A percentile compares a stretch with the other conserved stretches of the same genome.
Evolutionary conservation across 2,329 filamentous ascomycete species (phyloP).

Genomic region (Hirsutella minnesotensis): DNA sequence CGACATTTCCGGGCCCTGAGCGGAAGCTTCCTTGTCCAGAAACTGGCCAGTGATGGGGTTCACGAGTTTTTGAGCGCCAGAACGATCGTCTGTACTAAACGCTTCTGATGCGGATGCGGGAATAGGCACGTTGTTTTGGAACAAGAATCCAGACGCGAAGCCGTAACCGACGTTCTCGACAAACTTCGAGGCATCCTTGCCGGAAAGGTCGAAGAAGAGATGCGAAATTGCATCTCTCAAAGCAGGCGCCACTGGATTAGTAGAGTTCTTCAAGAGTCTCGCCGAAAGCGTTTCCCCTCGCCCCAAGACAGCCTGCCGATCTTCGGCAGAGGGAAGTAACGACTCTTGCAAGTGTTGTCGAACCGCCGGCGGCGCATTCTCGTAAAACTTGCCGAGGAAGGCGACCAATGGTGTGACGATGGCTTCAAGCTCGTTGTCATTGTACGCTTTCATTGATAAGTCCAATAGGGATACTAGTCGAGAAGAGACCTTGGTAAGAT

Average conservation of each 20-base stretch:
- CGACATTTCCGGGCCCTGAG: constrained; percentile 63
- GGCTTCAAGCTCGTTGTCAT: constrained; percentile 59
- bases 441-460: constrained; percentile 49
- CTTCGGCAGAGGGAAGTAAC: constrained; percentile 65
- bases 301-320: constrained; percentile 68
- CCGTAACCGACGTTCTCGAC: constrained; percentile 91
- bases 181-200: constrained; percentile 65
- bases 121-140: constrained; percentile 70
- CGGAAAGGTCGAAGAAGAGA: constrained; percentile 79
- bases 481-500: constrained; percentile 47
- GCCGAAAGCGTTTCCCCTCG: constrained; percentile 62
- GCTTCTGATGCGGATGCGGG: constrained; percentile 51
- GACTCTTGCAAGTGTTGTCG: constrained; percentile 48
- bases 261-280: constrained; percentile 65
- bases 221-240: constrained; percentile 64
- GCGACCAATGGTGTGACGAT: constrained; percentile 62
- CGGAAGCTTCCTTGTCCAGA: constrained; percentile 51
- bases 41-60: constrained; percentile 87
- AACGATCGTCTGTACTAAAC: constrained; percentile 16
- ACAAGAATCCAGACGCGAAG: constrained; percentile 80
- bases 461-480: constrained; percentile 62
- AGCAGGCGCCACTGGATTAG: constrained; percentile 57
- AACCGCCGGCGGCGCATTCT: constrained; percentile 50
- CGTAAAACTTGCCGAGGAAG: constrained; percentile 59
- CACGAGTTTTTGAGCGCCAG: constrained; percentile 31